Evolutionary conservation across 1,284 basidiomycete species (phyloP), one percentile per base, ranked within the genome.

Genomic region (Ceratobasidium sp.): DNA sequence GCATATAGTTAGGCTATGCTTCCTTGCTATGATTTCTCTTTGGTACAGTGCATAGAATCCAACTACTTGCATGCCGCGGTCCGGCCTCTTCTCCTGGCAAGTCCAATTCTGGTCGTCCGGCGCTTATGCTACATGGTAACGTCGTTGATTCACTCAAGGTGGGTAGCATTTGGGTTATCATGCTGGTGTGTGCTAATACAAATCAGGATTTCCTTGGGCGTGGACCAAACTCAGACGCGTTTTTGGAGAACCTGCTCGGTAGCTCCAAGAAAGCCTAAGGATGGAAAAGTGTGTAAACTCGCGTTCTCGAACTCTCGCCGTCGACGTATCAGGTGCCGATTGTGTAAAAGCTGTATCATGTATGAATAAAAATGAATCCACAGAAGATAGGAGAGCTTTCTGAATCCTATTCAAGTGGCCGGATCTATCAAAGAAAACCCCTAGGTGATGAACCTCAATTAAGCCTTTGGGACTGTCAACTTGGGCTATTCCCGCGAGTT

Each of bases 61-160:
- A 95, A 94, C 79, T 94, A 93, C 79, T 88, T 89, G 4, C 93
- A 96, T 81, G 93, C 93, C 0, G 92, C 93, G 0, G 92, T 95
- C 0, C 96, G 92, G 91, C 84, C 86, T 18, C 82, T 94, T 26
- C 82, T 90, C 14, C 80, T 87, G 0, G 91, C 1, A 95, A 94
- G 78, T 85, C 91, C 1, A 92, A 92, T 0, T 87, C 89, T 0
- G 88, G 89, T 1, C 88, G 89, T 74, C 92, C 92, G 0, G 93
- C 93, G 14, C 82, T 94, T 30, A 91, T 96, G 91, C 84, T 87
- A 45, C 92, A 94, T 76, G 88, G 90, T 75, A 91, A 92, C 74
- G 75, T 79, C 2, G 78, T 80, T 76, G 84, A 85, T 18, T 87
- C 84, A 14, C 82, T 89, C 61, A 83, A 86, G 83, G 87, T 85